A percentile compares a stretch with the other conserved stretches of the same genome.
Evolutionary conservation across 345 rosid species (phyloP).

Genomic region (Aquilaria yunnanensis): DNA sequence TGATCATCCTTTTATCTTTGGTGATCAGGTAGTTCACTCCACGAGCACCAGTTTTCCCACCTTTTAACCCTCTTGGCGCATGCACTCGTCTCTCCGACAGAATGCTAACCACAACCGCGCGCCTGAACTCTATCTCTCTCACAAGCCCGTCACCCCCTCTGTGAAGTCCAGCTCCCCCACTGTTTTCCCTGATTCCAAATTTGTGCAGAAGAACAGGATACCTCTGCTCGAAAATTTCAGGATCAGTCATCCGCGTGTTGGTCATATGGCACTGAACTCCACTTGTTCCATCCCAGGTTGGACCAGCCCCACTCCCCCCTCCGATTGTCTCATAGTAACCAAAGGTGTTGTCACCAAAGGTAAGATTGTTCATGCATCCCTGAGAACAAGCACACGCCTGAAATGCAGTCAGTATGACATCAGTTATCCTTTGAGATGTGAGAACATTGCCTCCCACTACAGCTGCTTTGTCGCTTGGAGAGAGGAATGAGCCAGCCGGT

Average conservation of each 20-base stretch:
- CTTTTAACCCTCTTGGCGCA: constrained; percentile 79
- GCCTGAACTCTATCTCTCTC: constrained; percentile 86
- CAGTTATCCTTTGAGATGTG: constrained; percentile 89
- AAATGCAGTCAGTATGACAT: constrained; percentile 79
- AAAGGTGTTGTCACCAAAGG: constrained; percentile 82
- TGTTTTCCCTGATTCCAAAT: constrained; percentile 74
- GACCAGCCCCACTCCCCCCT: constrained; percentile 95
- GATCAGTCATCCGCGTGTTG: constrained; percentile 97
- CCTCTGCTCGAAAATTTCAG: constrained; percentile 94
- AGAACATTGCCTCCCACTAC: constrained; percentile 98
- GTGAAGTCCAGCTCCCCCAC: constrained; percentile 75
- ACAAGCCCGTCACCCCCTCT: constrained; percentile 86
- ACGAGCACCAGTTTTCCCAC: constrained; percentile 79
- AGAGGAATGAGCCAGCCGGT: constrained; percentile 78
- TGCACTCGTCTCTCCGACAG: constrained; percentile 97
- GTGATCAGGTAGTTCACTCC: constrained; percentile 72
- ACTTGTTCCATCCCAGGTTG: constrained; percentile 82
- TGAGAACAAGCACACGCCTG: constrained; percentile 97
- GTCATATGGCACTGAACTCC: constrained; percentile 99
- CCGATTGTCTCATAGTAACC: constrained; percentile 97
- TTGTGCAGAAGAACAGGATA: constrained; percentile 81
- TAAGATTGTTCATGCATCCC: constrained; percentile 97
- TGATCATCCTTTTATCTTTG: constrained; percentile 49
- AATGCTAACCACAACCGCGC: constrained; percentile 73
- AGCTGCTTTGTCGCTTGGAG: constrained; percentile 93